Percentiles rank a stretch among this genome's conserved stretches.
Evolutionary conservation across 1,139 yeast species (phyloP).

Genomic region (Hansenula lynferdii): DNA sequence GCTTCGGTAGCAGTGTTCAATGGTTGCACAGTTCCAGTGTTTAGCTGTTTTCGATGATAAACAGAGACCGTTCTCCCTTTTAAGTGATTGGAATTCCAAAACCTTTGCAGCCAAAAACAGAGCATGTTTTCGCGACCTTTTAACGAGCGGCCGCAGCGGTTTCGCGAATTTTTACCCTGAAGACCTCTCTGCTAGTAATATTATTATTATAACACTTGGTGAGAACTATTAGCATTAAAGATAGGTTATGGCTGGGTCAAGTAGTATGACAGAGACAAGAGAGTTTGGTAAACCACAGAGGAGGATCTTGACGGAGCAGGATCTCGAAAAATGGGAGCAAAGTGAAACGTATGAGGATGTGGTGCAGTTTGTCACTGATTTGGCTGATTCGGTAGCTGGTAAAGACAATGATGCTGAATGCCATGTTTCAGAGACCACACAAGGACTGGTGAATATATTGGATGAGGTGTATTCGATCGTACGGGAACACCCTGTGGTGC

Average conservation of each 20-base stretch:
- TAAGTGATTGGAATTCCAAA: background rate
- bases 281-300: conserved; percentile 35
- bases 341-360: conserved; percentile 49
- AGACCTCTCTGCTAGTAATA: background rate
- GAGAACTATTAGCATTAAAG: too few species aligned
- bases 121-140: background rate
- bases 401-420: conserved; percentile 43
- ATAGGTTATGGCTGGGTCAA: background rate
- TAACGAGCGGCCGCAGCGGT: too few species aligned
- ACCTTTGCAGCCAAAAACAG: conserved; percentile 1
- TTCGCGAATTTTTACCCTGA: background rate
- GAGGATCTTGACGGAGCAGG: conserved; percentile 55
- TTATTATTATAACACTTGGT: too few species aligned
- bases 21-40: too few species aligned
- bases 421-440: conserved; percentile 30
- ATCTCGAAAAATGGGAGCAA: conserved; percentile 57
- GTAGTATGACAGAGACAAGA: background rate
- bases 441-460: conserved; percentile 36
- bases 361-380: conserved; percentile 46
- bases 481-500: conserved; percentile 55
- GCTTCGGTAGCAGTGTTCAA: too few species aligned
- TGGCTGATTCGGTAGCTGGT: conserved; percentile 71
- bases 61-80: background rate
- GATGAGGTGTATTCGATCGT: conserved; percentile 41
- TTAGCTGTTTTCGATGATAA: background rate